Percentiles rank a stretch among this genome's conserved stretches.
Conservation (phyloP, 2,329 filamentous ascomycete species). For the Thielaviopsis musarum region DNA sequence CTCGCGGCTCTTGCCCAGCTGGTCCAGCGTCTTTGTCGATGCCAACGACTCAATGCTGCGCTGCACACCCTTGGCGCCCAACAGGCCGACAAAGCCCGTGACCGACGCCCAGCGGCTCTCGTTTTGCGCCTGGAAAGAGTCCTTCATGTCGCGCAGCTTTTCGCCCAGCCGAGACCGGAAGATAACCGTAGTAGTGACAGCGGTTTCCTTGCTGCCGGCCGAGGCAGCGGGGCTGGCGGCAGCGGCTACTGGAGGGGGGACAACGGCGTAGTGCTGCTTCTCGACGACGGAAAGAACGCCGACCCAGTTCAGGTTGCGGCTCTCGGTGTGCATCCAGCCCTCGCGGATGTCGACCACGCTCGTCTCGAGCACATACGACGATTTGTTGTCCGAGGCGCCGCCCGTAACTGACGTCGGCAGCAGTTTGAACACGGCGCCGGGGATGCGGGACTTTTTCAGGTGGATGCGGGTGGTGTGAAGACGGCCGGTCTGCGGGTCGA, state of each 20-base stretch:
- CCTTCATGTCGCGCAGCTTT: slow-evolving; percentile 39
- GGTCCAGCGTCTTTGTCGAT: slow-evolving; percentile 58
- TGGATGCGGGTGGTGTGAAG: slow-evolving; percentile 66
- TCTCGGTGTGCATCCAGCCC: slow-evolving; percentile 72
- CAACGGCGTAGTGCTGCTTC: slow-evolving; percentile 43
- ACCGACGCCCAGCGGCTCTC: slow-evolving; percentile 32
- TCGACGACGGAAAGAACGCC: slow-evolving; percentile 66
- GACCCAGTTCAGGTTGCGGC: slow-evolving; percentile 66
- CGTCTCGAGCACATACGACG: slow-evolving; percentile 65
- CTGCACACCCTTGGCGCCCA: slow-evolving; percentile 57
- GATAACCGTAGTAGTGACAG: slow-evolving; percentile 57
- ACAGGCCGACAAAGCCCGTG: slow-evolving; percentile 32
- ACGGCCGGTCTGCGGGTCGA: slow-evolving; percentile 57
- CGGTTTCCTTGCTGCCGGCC: slow-evolving; percentile 27
- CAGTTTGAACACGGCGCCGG: slow-evolving; percentile 56
- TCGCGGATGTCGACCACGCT: slow-evolving; percentile 64
- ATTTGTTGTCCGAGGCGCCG: slow-evolving; percentile 46
- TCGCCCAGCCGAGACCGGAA: slow-evolving; percentile 59
- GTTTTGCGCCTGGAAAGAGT: slow-evolving; percentile 22
- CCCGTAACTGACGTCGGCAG: slow-evolving; percentile 54
- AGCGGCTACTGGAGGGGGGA: neutral
- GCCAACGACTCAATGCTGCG: slow-evolving; percentile 66
- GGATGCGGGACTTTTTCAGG: slow-evolving; percentile 65
- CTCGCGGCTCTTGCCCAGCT: slow-evolving; percentile 64
- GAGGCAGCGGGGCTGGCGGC: slow-evolving; percentile 15